phyloP scores from a whole-genome alignment of 495 filamentous ascomycete species.

The Tuber calosporum region DNA sequence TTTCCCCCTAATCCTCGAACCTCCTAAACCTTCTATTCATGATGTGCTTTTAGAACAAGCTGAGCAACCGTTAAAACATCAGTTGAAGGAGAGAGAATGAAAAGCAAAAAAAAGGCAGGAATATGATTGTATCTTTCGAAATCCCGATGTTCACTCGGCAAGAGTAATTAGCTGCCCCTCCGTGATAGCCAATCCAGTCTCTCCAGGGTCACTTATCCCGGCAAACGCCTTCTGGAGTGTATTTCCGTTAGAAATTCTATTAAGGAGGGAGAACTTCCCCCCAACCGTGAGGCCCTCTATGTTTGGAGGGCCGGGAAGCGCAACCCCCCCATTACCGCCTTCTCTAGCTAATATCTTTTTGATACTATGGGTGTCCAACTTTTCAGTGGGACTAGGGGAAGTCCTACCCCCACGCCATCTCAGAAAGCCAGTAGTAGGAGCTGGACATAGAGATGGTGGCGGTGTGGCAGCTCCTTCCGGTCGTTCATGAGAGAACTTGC shows the following conservation, averaged over 20 bases:
- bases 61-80: not conserved
- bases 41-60: not conserved
- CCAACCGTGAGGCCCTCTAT: not conserved
- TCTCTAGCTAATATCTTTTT: not conserved
- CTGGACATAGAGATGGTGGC: not conserved
- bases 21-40: not conserved
- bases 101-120: not conserved
- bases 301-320: not conserved
- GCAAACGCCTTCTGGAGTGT: not conserved
- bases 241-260: not conserved
- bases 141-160: slow-evolving; percentile 11
- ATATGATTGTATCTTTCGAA: not conserved
- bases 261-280: not conserved
- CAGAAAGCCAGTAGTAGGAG: not conserved
- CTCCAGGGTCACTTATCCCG: not conserved
- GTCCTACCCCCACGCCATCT: slow-evolving; percentile 12
- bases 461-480: slow-evolving; percentile 12
- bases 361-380: not conserved
- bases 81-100: not conserved
- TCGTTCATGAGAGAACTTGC: slow-evolving; percentile 37
- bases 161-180: slow-evolving; percentile 24
- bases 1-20: not conserved
- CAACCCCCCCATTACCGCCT: not conserved
- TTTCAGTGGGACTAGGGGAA: not conserved
- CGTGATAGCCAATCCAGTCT: not conserved